Percentiles rank a stretch among this genome's conserved stretches.
Conservation (phyloP, 352 stramenopile species). For the Blastocystis sp. region DNA sequence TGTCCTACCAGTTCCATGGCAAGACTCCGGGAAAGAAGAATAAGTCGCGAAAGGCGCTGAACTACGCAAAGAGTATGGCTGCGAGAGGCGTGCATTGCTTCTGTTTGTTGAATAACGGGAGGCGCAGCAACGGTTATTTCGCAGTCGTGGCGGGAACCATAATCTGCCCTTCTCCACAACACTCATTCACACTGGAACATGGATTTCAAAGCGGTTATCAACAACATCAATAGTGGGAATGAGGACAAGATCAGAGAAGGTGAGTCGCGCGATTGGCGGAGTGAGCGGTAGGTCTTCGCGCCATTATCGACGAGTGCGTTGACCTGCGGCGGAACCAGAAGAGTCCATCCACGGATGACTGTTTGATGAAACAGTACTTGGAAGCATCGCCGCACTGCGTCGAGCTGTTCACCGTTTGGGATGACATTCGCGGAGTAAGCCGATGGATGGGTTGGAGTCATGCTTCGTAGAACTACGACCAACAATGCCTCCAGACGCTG, state of each 20-base stretch:
- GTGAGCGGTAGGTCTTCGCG: conserved; percentile 47
- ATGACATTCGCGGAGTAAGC: conserved; percentile 45
- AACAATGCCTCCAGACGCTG: background rate
- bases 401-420: conserved; percentile 65
- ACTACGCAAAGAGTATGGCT: conserved; percentile 52
- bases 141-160: too few species aligned
- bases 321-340: conserved; percentile 20
- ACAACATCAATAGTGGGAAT: conserved; percentile 54
- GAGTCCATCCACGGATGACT: background rate
- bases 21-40: conserved; percentile 65
- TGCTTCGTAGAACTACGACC: conserved; percentile 44
- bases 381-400: conserved; percentile 35
- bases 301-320: conserved; percentile 38
- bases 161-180: background rate
- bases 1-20: conserved; percentile 66
- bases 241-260: conserved; percentile 36
- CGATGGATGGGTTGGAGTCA: background rate
- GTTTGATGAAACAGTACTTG: conserved; percentile 56
- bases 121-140: background rate
- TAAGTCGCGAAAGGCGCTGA: conserved; percentile 40
- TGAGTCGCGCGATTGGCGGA: background rate
- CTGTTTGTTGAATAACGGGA: conserved; percentile 59
- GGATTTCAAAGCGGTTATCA: conserved; percentile 64
- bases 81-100: conserved; percentile 55
- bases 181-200: conserved; percentile 5